Evolutionary conservation across 305 asterid genomes (phyloP).

Genomic region (Fraxinus velutina): DNA sequence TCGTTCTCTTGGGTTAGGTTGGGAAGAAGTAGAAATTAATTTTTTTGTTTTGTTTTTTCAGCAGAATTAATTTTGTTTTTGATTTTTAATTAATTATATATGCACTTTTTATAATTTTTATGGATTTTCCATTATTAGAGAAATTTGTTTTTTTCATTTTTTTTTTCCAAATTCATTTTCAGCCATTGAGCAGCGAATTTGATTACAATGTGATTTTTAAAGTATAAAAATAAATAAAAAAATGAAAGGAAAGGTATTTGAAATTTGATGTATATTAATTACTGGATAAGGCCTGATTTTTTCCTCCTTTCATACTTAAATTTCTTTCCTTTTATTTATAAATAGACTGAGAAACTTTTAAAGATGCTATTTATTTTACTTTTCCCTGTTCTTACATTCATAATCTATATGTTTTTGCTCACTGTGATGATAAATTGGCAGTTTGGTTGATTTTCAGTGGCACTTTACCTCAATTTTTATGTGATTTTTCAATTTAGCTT

Average conservation of each 20-base stretch:
- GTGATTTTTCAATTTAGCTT: not conserved
- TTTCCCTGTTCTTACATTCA: not conserved
- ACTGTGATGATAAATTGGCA: constrained; percentile 11
- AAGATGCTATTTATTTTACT: not conserved
- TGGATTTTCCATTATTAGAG: not conserved
- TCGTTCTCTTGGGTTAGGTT: not conserved
- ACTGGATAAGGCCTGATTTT: not conserved
- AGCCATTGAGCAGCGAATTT: not conserved
- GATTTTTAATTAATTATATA: not conserved
- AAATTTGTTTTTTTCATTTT: not conserved
- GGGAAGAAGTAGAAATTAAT: constrained; percentile 14
- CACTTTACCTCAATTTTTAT: not conserved
- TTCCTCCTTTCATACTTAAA: not conserved
- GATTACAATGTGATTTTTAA: not conserved
- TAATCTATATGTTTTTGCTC: not conserved
- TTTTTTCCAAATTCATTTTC: not conserved
- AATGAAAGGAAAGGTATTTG: not conserved
- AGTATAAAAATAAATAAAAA: not conserved
- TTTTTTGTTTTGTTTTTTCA: not conserved
- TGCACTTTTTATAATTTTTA: constrained; percentile 12
- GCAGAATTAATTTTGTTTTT: not conserved
- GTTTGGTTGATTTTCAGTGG: not conserved
- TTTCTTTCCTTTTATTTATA: not conserved
- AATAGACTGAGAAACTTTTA: not conserved
- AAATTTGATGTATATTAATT: not conserved